Percentiles rank a stretch among this genome's conserved stretches.
phyloP scores from a whole-genome alignment of 345 rosid species.

The Angophora floribunda region DNA sequence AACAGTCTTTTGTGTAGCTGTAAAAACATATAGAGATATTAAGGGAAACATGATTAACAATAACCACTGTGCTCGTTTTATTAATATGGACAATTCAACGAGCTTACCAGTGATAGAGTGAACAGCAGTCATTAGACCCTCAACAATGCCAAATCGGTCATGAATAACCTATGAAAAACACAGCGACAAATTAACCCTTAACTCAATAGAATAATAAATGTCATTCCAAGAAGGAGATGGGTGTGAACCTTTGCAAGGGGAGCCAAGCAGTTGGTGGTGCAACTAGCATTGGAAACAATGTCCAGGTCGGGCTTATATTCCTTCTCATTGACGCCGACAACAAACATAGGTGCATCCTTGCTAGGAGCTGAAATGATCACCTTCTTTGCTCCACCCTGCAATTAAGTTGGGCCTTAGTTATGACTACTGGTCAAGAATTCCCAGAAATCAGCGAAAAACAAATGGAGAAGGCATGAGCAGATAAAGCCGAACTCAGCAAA shows the following conservation, averaged over 20 bases:
- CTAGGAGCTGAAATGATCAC: conserved; percentile 88
- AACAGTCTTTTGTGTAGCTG: conserved; percentile 82
- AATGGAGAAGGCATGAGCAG: not conserved
- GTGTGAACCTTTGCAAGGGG: conserved; percentile 75
- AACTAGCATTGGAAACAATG: conserved; percentile 86
- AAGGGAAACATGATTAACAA: not conserved
- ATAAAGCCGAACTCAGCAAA: not conserved
- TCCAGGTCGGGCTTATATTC: conserved; percentile 67
- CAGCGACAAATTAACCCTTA: not conserved
- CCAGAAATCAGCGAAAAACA: not conserved
- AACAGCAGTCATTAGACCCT: conserved; percentile 93
- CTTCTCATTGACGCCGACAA: conserved; percentile 81
- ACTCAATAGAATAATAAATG: not conserved
- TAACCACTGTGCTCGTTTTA: not conserved
- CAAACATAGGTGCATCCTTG: conserved; percentile 96
- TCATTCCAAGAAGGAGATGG: not conserved
- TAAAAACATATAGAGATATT: not conserved
- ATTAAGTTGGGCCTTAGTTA: not conserved
- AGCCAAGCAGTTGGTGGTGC: conserved; percentile 96
- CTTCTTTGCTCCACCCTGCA: conserved; percentile 93
- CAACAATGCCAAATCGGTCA: conserved; percentile 80
- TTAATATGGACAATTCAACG: not conserved
- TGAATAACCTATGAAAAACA: conserved; percentile 41
- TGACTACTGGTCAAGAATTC: not conserved
- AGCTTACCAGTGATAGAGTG: conserved; percentile 75